Conservation (phyloP, 164 flowering plant genomes). For the Chimonanthus salicifolius region DNA sequence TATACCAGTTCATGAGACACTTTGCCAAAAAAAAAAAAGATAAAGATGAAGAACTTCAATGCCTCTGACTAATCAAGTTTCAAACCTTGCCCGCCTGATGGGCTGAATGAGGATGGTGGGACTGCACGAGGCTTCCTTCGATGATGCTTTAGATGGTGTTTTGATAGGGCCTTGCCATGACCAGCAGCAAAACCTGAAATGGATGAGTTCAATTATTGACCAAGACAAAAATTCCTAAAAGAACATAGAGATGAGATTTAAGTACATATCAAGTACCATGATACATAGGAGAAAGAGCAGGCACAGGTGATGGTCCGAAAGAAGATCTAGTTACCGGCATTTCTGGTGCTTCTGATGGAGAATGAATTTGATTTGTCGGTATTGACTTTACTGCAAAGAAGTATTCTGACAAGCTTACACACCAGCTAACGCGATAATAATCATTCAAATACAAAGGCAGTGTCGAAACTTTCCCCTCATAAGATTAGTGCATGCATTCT, state of each 20-base stretch:
- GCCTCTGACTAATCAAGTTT: not conserved
- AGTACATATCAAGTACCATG: constrained; percentile 29
- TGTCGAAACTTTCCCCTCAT: too few species aligned
- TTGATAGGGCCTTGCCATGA: constrained; percentile 25
- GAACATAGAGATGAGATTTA: constrained; percentile 1
- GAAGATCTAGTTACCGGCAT: constrained; percentile 17
- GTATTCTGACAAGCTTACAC: not conserved
- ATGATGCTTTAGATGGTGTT: constrained; percentile 22
- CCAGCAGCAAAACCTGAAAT: constrained; percentile 34
- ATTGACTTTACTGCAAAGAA: constrained; percentile 32
- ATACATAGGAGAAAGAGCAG: constrained; percentile 47
- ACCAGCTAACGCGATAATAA: not conserved
- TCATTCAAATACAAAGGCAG: too few species aligned
- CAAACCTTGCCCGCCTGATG: constrained; percentile 31
- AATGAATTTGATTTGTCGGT: constrained; percentile 21
- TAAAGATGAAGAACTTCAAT: not conserved
- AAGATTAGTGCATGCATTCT: not conserved
- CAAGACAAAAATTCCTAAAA: constrained; percentile 1
- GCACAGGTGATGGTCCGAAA: constrained; percentile 30
- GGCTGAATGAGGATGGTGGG: constrained; percentile 46
- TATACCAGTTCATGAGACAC: not conserved
- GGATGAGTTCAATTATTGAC: not conserved
- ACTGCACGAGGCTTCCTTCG: constrained; percentile 27
- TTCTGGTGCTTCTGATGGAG: constrained; percentile 21
- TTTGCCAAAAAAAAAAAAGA: not conserved